Conservation (phyloP, 768 basidiomycete genomes). For the Kwoniella sp. region DNA sequence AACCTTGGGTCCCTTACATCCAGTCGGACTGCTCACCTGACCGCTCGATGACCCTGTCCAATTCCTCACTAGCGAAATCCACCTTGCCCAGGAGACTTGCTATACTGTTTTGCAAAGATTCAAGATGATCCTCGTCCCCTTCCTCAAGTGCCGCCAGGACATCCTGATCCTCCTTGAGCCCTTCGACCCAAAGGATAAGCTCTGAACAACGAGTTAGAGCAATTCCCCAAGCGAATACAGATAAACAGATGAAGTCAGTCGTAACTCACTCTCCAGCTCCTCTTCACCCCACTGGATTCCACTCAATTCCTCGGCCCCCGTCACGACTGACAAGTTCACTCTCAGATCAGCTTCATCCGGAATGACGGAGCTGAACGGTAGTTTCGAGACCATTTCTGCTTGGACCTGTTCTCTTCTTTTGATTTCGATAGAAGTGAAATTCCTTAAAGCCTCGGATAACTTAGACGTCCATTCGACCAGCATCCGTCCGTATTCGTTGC, state of each 20-base stretch:
- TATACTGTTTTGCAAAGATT: conserved; percentile 65
- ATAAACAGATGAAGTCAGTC: not conserved
- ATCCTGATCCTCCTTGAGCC: conserved; percentile 34
- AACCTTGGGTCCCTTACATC: too few species aligned
- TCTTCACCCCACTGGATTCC: conserved; percentile 67
- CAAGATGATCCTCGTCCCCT: conserved; percentile 59
- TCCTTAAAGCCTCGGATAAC: conserved; percentile 83
- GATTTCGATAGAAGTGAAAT: conserved; percentile 74
- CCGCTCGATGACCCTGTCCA: conserved; percentile 82
- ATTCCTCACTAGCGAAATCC: conserved; percentile 75
- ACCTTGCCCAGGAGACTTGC: conserved; percentile 74
- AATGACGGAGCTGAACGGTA: conserved; percentile 85
- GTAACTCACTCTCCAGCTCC: conserved; percentile 71
- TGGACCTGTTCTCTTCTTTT: conserved; percentile 83
- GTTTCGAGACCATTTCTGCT: conserved; percentile 76
- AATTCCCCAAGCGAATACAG: too few species aligned
- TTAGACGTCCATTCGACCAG: conserved; percentile 78
- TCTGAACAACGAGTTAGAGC: conserved; percentile 29
- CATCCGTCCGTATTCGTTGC: conserved; percentile 87
- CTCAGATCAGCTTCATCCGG: conserved; percentile 71
- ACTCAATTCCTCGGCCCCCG: conserved; percentile 61
- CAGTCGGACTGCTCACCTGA: conserved; percentile 69
- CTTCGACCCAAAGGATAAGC: conserved; percentile 35
- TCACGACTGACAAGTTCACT: conserved; percentile 76
- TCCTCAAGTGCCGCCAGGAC: conserved; percentile 31